These are phyloP conservation scores for Pholiota microspora DNA, from an alignment of 768 basidiomycete genomes.

Conservation along the genomic window DNA sequence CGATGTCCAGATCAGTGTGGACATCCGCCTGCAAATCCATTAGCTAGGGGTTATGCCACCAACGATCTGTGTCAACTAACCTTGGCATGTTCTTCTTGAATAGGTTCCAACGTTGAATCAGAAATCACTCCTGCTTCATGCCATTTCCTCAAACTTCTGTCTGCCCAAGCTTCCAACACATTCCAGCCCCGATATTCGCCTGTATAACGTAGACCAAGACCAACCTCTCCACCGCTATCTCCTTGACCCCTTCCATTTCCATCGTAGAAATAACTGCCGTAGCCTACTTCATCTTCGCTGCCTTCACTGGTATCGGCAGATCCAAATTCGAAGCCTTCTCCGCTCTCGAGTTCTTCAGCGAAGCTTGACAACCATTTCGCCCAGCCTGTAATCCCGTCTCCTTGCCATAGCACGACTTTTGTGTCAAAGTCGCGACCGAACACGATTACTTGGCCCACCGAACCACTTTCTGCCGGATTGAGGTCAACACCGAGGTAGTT, in stretches of 20 bases:
- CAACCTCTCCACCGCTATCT: conserved; percentile 74
- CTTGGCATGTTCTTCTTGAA: conserved; percentile 41
- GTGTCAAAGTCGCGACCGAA: conserved; percentile 99
- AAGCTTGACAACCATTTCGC: conserved; percentile 91
- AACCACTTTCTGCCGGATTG: conserved; percentile 75
- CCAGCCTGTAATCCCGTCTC: conserved; percentile 92
- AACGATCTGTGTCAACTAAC: conserved; percentile 5
- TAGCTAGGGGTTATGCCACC: not conserved
- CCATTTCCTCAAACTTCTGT: conserved; percentile 86
- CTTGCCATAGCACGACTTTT: conserved; percentile 92
- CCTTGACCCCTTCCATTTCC: conserved; percentile 75
- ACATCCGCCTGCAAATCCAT: conserved; percentile 14
- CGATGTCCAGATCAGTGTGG: conserved; percentile 36
- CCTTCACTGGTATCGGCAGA: conserved; percentile 56
- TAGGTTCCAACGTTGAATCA: conserved; percentile 38
- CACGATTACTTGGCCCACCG: conserved; percentile 90
- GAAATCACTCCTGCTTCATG: conserved; percentile 72
- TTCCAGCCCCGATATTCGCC: conserved; percentile 93
- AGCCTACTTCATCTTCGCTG: conserved; percentile 83
- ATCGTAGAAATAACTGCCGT: conserved; percentile 84
- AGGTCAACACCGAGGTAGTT: conserved; percentile 98
- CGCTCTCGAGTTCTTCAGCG: conserved; percentile 88
- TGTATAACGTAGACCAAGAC: conserved; percentile 67
- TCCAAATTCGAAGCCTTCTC: conserved; percentile 86
- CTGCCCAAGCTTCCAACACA: conserved; percentile 91